Base-by-base conservation (phyloP, 2,329 filamentous ascomycete species). In the Diplodia seriata region DNA sequence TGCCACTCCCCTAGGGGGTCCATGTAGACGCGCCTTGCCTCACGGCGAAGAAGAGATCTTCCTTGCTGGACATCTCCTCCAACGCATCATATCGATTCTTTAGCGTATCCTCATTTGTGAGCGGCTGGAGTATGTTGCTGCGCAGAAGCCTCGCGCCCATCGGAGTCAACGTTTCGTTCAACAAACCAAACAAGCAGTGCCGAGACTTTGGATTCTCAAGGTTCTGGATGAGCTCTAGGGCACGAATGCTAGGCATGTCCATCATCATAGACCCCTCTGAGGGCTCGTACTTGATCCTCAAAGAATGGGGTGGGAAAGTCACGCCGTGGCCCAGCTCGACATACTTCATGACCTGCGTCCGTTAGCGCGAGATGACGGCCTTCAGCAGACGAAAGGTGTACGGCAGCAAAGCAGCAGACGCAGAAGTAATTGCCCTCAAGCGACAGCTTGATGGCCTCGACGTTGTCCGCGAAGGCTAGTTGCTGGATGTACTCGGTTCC, bases 191-290 rank as follows among this genome's bases (percentile, higher is more conserved):
- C 0, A 99, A 82, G 71, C 90, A 94, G 49, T 94, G 88, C 70
- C 89, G 92, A 0, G 93, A 97, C 71, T 91, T 93, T 0, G 88
- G 75, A 72, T 90, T 89, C 14, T 91, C 89, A 0, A 94, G 76
- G 71, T 97, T 99, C 73, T 97, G 93, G 31, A 98, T 91, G 6
- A 99, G 85, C 76, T 99, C 95, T 3, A 99, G 83, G 0, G 93
- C 93, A 47, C 90, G 86, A 33, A 97, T 92, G 0, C 94, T 97
- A 0, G 92, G 90, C 2, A 95, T 85, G 74, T 97, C 94, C 72
- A 98, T 96, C 87, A 97, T 92, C 94, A 98, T 97, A 0, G 93
- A 92, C 29, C 94, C 91, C 75, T 97, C 92, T 0, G 93, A 93
- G 0, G 93, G 91, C 73, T 94, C 90, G 72, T 97, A 97, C 70